Evolutionary conservation across 2,329 filamentous ascomycete genomes (phyloP).

Genomic region (Penicillium sp.): DNA sequence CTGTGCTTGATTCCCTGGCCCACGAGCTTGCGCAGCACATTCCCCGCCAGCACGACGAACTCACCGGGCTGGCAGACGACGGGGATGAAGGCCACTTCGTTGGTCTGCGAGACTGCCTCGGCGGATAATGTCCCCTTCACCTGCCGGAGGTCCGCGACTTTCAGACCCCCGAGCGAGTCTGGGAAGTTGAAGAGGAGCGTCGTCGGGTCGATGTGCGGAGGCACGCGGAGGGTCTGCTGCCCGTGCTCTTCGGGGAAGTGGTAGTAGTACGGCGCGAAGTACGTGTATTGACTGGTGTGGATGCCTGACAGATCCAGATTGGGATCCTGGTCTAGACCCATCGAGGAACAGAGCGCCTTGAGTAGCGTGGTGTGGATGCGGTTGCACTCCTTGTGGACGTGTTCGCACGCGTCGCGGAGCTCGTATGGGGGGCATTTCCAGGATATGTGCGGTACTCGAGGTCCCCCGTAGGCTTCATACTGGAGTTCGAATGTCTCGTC

Average conservation of each 20-base stretch:
- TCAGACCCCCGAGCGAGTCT: conserved; percentile 4
- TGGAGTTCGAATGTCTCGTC: conserved; percentile 3
- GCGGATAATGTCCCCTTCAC: not conserved
- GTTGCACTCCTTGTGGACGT: not conserved
- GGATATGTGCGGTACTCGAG: not conserved
- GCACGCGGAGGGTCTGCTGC: not conserved
- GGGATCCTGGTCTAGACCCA: not conserved
- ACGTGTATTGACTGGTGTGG: not conserved
- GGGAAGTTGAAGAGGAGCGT: conserved; percentile 12
- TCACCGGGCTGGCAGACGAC: conserved; percentile 1
- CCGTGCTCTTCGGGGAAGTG: not conserved
- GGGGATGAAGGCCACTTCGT: not conserved
- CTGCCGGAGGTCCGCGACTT: not conserved
- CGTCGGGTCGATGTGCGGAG: conserved; percentile 3
- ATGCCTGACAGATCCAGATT: not conserved
- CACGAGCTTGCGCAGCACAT: conserved; percentile 1
- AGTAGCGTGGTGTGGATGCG: not conserved
- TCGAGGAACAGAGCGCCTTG: not conserved
- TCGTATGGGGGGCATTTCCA: not conserved
- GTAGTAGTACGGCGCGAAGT: not conserved
- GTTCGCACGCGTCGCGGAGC: not conserved
- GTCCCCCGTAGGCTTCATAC: not conserved
- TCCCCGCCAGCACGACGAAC: conserved; percentile 4
- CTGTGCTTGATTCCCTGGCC: not conserved
- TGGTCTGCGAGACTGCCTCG: not conserved